Conservation (phyloP, 2,329 filamentous ascomycete species). For the Gaeumannomyces sp. region DNA sequence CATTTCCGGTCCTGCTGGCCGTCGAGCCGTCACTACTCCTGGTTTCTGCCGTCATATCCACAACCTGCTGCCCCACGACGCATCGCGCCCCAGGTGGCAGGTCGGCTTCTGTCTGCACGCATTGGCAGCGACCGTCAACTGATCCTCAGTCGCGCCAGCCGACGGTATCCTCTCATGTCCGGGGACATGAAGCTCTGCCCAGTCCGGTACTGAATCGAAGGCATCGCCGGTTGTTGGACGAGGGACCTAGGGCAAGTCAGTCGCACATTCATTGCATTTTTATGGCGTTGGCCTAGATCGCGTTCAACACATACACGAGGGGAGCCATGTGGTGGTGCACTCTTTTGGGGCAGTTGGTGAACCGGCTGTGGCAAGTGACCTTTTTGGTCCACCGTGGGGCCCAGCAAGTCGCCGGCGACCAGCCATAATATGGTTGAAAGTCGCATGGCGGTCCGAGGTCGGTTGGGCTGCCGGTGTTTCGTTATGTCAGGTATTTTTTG, state of each 20-base stretch:
- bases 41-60: neutral
- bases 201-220: neutral
- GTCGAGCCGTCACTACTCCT: neutral
- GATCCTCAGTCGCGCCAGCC: neutral
- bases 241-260: neutral
- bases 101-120: neutral
- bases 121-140: neutral
- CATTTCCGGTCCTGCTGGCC: neutral
- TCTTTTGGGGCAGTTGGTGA: neutral
- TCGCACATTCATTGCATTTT: neutral
- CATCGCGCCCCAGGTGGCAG: neutral
- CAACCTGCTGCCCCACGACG: neutral
- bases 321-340: neutral
- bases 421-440: neutral
- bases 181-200: neutral
- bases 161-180: neutral
- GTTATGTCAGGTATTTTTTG: too few relatives aligned
- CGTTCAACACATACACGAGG: neutral
- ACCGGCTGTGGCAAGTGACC: neutral
- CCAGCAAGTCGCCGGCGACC: neutral
- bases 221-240: neutral
- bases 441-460: neutral
- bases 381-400: neutral
- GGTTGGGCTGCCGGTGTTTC: neutral
- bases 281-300: neutral